Evolutionary conservation across 495 filamentous ascomycete genomes (phyloP).

Genomic region (Trichoderma asperelloides): DNA sequence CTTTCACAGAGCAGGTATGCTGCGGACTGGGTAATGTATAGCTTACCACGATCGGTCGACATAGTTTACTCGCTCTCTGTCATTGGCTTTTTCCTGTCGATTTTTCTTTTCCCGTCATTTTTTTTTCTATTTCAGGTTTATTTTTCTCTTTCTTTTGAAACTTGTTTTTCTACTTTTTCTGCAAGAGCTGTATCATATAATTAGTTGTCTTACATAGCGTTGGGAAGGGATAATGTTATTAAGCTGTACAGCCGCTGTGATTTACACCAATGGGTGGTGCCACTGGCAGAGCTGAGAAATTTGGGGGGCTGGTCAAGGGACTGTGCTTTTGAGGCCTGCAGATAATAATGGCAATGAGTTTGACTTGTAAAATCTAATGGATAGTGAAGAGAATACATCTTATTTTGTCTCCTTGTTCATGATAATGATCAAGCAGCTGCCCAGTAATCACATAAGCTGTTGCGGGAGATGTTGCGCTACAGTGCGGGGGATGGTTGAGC

Average conservation of each 20-base stretch:
- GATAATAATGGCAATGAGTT: neutral
- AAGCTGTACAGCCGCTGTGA: neutral
- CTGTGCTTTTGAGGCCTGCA: neutral
- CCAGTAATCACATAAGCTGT: neutral
- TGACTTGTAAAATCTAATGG: neutral
- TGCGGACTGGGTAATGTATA: neutral
- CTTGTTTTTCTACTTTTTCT: neutral
- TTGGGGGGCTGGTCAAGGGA: neutral
- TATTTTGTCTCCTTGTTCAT: neutral
- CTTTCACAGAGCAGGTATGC: too few species aligned
- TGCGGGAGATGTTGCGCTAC: neutral
- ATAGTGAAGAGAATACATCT: neutral
- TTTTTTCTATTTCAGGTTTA: too few species aligned
- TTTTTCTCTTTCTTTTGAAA: neutral
- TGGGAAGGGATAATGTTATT: neutral
- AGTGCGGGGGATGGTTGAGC: constrained; percentile 8
- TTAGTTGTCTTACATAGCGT: neutral
- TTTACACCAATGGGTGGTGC: neutral
- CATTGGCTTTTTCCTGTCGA: neutral
- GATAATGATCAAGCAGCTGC: too few species aligned
- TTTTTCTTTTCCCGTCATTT: neutral
- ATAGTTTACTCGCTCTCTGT: neutral
- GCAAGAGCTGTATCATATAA: neutral
- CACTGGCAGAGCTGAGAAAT: neutral
- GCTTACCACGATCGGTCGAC: neutral